Evolutionary conservation across 371 early-diverging fungal genomes (phyloP), one percentile per base, ranked within the genome.

Genomic region (Modicella reniformis): DNA sequence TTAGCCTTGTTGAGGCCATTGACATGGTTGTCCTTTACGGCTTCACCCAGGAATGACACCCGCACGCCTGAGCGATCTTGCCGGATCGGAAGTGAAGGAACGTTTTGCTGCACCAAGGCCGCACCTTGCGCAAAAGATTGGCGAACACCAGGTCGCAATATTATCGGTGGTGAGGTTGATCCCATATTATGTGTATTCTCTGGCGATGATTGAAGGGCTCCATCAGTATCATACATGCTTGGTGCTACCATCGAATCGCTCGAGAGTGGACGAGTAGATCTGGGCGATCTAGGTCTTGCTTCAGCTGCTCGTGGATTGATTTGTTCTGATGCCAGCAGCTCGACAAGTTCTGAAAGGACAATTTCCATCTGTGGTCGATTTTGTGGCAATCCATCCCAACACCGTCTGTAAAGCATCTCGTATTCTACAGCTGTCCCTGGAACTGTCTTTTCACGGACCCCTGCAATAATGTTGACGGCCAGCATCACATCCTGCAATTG

Each of bases 361-460:
- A 69, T 79, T 0, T 77, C 79, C 69, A 81, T 80, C 23, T 64
- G 62, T 1, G 81, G 81, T 29, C 83, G 34, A 33, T 64, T 65
- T 19, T 72, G 67, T 2, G 81, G 75, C 29, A 81, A 64, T 3
- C 66, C 67, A 59, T 81, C 68, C 83, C 83, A 83, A 54, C 83
- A 83, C 2, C 77, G 67, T 34, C 70, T 51, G 66, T 80, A 80
- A 28, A 83, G 72, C 65, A 75, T 67, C 47, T 74, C 71, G 48
- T 83, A 83, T 28, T 81, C 80, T 28, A 67, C 75, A 19, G 81
- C 75, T 7, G 80, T 79, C 17, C 73, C 82, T 25, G 75, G 73
- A 7, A 79, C 62, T 5, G 73, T 69, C 41, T 68, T 69, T 65
- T 83, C 81, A 47, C 83, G 83, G 12, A 67, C 67, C 19, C 77